A percentile compares a stretch with the other conserved stretches of the same genome.
phyloP scores from a whole-genome alignment of 2,329 filamentous ascomycete genomes.

The Talaromyces sp. region DNA sequence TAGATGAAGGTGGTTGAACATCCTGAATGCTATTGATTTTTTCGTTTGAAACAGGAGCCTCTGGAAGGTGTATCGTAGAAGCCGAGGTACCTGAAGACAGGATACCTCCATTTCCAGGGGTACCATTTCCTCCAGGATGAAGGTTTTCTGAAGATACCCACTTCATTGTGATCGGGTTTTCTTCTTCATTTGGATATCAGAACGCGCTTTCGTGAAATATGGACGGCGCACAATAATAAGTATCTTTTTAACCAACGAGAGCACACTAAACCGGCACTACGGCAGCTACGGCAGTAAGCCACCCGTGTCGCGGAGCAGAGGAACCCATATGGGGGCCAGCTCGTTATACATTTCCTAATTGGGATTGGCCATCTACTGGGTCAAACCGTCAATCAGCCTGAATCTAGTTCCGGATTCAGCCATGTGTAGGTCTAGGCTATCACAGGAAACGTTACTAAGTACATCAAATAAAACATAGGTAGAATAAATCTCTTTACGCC shows the following conservation, averaged over 20 bases:
- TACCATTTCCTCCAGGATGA: background rate
- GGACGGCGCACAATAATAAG: background rate
- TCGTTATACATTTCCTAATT: background rate
- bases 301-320: background rate
- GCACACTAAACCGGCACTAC: background rate
- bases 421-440: background rate
- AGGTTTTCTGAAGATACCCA: constrained; percentile 3
- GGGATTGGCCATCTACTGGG: background rate
- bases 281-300: background rate
- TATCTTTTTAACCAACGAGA: background rate
- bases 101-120: background rate
- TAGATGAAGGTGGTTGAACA: background rate
- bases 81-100: background rate
- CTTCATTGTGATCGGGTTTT: background rate
- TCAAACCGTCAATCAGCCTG: constrained; percentile 6
- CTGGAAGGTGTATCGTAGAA: constrained; percentile 3
- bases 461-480: too few relatives aligned
- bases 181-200: background rate
- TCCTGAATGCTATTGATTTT: constrained; percentile 3
- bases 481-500: too few relatives aligned
- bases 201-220: background rate
- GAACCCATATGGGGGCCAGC: background rate
- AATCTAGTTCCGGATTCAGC: background rate
- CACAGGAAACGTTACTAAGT: background rate
- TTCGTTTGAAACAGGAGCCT: background rate